Evolutionary conservation across 495 filamentous ascomycete species (phyloP).

Genomic region (Talaromyces trachyspermus): DNA sequence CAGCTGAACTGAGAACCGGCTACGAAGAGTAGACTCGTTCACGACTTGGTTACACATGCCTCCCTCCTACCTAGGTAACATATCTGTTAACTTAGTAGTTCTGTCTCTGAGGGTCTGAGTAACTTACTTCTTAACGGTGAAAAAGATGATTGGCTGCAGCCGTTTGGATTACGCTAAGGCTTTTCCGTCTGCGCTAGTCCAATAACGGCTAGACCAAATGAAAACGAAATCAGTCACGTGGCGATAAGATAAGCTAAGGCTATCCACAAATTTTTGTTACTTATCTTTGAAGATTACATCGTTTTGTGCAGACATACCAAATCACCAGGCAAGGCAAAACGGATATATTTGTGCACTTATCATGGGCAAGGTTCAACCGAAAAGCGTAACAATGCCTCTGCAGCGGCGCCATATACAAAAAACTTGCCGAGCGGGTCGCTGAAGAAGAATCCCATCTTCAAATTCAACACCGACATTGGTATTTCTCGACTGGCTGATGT

Average conservation of each 20-base stretch:
- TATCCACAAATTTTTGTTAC: constrained; percentile 11
- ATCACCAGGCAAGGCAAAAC: neutral
- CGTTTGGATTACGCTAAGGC: neutral
- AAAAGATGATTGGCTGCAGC: no score
- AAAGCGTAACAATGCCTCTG: constrained; percentile 9
- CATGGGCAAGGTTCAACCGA: constrained; percentile 7
- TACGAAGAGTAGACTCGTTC: no score
- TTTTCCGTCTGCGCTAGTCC: neutral
- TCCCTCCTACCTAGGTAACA: no score
- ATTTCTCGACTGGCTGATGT: no score
- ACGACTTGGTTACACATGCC: no score
- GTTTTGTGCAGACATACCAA: neutral
- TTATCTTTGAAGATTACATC: neutral
- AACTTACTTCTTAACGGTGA: no score
- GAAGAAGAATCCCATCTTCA: constrained; percentile 11
- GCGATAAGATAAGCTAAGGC: constrained; percentile 6
- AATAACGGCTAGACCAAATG: neutral
- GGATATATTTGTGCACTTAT: neutral
- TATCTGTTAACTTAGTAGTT: no score
- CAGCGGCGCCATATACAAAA: constrained; percentile 7
- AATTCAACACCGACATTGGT: constrained; percentile 13
- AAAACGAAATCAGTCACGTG: constrained; percentile 4
- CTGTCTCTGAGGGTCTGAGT: no score
- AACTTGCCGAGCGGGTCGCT: neutral
- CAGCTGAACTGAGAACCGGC: no score